phyloP scores from a whole-genome alignment of 2,329 filamentous ascomycete species.

The Colletotrichum zoysiae region DNA sequence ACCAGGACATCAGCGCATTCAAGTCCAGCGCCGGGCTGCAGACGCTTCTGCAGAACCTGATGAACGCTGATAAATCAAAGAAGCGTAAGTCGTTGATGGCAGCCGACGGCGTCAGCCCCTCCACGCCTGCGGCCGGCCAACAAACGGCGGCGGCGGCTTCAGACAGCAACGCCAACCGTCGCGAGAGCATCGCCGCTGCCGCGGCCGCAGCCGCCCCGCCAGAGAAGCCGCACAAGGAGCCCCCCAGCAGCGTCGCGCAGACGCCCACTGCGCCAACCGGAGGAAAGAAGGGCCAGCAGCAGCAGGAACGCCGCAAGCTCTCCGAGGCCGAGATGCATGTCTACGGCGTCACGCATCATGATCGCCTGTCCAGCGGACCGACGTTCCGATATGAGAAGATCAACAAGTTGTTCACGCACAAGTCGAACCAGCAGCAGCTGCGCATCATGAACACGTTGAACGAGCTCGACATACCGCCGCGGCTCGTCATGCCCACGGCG shows the following conservation, averaged over 20 bases:
- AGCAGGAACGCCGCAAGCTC: constrained; percentile 75
- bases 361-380: constrained; percentile 86
- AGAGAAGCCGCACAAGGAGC: constrained; percentile 55
- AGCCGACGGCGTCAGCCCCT: constrained; percentile 65
- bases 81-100: constrained; percentile 82
- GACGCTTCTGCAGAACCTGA: constrained; percentile 83
- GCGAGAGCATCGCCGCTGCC: constrained; percentile 65
- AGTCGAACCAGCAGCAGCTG: constrained; percentile 79
- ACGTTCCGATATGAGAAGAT: constrained; percentile 90
- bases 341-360: constrained; percentile 88
- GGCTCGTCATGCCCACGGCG: constrained; percentile 81
- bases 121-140: constrained; percentile 48
- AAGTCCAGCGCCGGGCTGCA: constrained; percentile 85
- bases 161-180: constrained; percentile 52
- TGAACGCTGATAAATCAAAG: constrained; percentile 87
- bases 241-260: constrained; percentile 56
- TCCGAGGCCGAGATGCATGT: constrained; percentile 79
- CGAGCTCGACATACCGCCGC: constrained; percentile 77
- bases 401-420: constrained; percentile 82
- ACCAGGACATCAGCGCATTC: constrained; percentile 81
- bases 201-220: constrained; percentile 44
- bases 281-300: constrained; percentile 64
- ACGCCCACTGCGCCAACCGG: constrained; percentile 54
- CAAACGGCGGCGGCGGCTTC: constrained; percentile 53
- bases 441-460: constrained; percentile 80